Evolutionary conservation across 208 protist genomes (phyloP), one percentile per base, ranked within the genome.

Genomic region (Leishmania mexicana): DNA sequence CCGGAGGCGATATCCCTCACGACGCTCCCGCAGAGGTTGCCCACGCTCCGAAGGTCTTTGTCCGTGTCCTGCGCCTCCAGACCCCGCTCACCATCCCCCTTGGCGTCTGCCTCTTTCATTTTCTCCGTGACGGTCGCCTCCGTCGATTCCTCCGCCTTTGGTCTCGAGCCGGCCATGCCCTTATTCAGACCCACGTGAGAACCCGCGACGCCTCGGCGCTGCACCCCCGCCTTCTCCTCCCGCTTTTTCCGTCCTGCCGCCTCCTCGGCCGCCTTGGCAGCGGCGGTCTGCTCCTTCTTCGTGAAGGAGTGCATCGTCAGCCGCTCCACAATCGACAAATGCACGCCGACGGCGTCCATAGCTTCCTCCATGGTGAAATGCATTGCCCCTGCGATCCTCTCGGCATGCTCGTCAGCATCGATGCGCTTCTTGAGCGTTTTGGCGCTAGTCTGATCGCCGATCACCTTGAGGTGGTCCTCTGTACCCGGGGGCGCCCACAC

Each of bases 401-500:
- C 75, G 38, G 75, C 53, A 65, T 68, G 54, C 75, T 64, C 49
- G 40, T 40, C 53, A 31, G 75, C 75, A 49, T 38, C 57, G 19
- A 51, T n/a, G 31, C 79, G 78, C 75, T 79, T 76, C 79, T 81
- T 86, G 40, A 80, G 45, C 35, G 24, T 79, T 74, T 89, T 85
- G 7, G 82, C 68, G 38, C 80, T 76, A 19, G 78, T 83, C 73
- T 89, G 85, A 74, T 89, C 81, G 62, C 80, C 81, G 13, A 86
- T 57, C 17, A 82, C 85, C 47, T 85, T 78, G 45, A 89, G 80
- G 80, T 89, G 85, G 51, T 81, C 85, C 45, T 75, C 76, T 40
- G 81, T 83, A 13, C 85, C 85, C 31, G 85, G 85, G 38, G 85
- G 85, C 53, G 78, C 80, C 85, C 85, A 89, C 75, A 86, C 85